phyloP scores from a whole-genome alignment of 768 basidiomycete genomes.

The Lactifluus subvellereus region DNA sequence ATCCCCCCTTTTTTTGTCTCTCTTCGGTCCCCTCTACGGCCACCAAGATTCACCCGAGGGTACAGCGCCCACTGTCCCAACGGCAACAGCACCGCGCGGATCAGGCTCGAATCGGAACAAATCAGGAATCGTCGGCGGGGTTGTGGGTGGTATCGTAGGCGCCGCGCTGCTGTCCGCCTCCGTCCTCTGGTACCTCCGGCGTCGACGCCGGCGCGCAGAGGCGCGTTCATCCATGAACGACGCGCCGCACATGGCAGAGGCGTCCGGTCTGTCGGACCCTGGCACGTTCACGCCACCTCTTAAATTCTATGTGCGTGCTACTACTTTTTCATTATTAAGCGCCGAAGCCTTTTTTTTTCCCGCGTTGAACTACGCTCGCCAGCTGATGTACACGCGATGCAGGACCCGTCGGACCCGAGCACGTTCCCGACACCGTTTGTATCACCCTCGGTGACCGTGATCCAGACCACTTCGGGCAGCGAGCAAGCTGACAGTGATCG shows the following conservation, averaged over 20 bases:
- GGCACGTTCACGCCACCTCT: not conserved
- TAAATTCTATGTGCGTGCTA: constrained; percentile 8
- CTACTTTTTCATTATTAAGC: not conserved
- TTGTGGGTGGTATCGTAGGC: not conserved
- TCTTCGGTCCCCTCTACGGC: not conserved
- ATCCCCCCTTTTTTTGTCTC: not conserved
- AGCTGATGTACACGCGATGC: not conserved
- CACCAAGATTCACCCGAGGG: constrained; percentile 6
- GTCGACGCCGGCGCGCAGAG: not conserved
- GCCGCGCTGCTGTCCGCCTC: not conserved
- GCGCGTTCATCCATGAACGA: not conserved
- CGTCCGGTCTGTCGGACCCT: not conserved
- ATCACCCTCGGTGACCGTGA: not conserved
- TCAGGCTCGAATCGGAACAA: not conserved
- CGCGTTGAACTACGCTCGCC: too few relatives aligned
- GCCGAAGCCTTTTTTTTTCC: too few relatives aligned
- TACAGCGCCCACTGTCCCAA: not conserved
- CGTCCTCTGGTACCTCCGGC: not conserved
- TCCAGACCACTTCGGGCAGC: not conserved
- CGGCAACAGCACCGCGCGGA: not conserved
- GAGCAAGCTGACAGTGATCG: not conserved
- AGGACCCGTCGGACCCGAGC: constrained; percentile 8
- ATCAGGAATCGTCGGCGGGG: not conserved
- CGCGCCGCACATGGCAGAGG: not conserved
- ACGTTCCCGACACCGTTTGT: not conserved